Evolutionary conservation across 2,329 filamentous ascomycete species (phyloP).

Genomic region (Cryphonectria nitschkei): DNA sequence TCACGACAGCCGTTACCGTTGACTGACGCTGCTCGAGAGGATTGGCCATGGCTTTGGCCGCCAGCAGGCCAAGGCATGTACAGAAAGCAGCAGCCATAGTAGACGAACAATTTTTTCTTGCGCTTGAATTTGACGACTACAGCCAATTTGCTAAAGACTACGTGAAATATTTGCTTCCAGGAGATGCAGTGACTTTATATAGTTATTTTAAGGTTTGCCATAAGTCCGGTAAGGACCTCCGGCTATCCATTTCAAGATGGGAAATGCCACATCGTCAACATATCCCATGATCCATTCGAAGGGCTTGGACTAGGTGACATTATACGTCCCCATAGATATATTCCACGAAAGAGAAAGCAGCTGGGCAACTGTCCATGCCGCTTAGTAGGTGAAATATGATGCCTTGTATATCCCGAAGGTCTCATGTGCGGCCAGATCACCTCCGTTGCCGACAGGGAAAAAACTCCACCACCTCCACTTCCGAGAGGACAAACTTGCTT

Average conservation of each 20-base stretch:
- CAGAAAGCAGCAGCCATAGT: constrained; percentile 7
- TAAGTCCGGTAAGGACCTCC: neutral
- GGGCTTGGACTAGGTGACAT: neutral
- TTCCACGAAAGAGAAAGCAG: constrained; percentile 14
- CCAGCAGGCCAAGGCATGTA: constrained; percentile 15
- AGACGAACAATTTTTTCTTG: neutral
- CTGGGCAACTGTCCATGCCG: neutral
- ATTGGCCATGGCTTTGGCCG: constrained; percentile 4
- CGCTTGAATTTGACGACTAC: neutral
- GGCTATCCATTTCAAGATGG: neutral
- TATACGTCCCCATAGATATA: neutral
- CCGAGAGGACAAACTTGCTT: neutral
- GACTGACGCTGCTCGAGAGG: constrained; percentile 15
- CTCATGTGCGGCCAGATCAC: neutral
- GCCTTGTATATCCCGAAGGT: neutral
- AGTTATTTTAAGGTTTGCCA: neutral
- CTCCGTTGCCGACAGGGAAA: constrained; percentile 7
- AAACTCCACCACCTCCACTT: constrained; percentile 20
- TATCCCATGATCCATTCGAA: neutral
- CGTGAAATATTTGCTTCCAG: neutral
- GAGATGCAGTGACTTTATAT: constrained; percentile 13
- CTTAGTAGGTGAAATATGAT: neutral
- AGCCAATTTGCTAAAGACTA: neutral
- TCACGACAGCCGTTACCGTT: constrained; percentile 30
- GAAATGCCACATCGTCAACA: neutral